phyloP scores from a whole-genome alignment of 2,329 filamentous ascomycete species.

The Onygenales sp. region DNA sequence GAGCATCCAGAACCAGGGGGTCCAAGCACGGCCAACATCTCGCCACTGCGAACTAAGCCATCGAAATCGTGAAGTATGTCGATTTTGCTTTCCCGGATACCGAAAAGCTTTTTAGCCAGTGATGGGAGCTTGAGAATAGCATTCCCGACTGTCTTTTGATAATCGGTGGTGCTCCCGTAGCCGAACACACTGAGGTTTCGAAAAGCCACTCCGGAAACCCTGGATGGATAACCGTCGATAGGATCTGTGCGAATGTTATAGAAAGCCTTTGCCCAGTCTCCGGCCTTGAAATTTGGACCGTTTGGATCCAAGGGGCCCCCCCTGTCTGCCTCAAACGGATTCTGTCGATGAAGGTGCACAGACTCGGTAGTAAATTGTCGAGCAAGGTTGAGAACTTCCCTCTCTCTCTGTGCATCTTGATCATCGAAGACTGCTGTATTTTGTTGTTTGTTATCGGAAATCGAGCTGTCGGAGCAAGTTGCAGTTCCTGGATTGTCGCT shows the following conservation, averaged over 20 bases:
- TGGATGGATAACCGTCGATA: background rate
- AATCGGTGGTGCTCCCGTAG: constrained; percentile 30
- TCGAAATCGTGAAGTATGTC: constrained; percentile 56
- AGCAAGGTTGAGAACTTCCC: constrained; percentile 1
- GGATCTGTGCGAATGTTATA: background rate
- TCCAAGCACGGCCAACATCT: constrained; percentile 49
- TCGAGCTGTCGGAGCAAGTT: no score
- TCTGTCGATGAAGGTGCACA: background rate
- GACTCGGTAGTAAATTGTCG: constrained; percentile 1
- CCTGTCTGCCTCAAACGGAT: background rate
- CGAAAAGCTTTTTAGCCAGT: constrained; percentile 12
- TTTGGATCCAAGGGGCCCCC: constrained; percentile 1
- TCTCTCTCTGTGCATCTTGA: background rate
- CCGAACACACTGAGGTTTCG: constrained; percentile 28
- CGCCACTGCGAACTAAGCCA: constrained; percentile 48
- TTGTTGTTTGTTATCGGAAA: no score
- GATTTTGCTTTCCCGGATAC: constrained; percentile 31
- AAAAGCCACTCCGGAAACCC: constrained; percentile 24
- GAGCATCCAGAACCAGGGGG: constrained; percentile 52
- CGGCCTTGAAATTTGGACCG: background rate
- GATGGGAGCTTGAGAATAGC: constrained; percentile 25
- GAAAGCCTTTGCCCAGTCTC: constrained; percentile 2
- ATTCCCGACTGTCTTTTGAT: constrained; percentile 34
- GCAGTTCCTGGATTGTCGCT: no score
- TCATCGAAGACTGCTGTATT: no score